Evolutionary conservation across 371 early-diverging fungal species (phyloP).

Genomic region (Mucor ambiguus): DNA sequence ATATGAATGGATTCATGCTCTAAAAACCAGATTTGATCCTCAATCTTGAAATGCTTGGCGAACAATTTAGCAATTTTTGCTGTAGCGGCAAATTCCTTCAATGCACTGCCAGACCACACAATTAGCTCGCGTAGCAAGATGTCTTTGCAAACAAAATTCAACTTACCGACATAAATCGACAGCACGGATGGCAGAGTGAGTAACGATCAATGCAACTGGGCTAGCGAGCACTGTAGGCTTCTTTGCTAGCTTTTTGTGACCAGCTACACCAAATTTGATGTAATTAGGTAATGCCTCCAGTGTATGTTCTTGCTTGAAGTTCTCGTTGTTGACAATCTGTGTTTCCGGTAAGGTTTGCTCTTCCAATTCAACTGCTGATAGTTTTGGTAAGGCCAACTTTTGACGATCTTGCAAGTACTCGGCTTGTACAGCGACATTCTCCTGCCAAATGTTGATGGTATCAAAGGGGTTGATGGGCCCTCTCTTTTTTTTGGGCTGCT

Average conservation of each 20-base stretch:
- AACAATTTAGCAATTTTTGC: constrained; percentile 81
- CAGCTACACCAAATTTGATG: constrained; percentile 59
- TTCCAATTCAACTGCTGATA: constrained; percentile 55
- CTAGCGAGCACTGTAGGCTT: constrained; percentile 56
- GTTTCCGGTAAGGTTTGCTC: constrained; percentile 48
- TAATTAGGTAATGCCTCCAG: constrained; percentile 58
- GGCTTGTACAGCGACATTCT: constrained; percentile 39
- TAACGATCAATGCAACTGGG: constrained; percentile 72
- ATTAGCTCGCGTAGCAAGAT: background rate
- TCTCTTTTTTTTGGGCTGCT: constrained; percentile 59
- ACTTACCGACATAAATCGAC: constrained; percentile 65
- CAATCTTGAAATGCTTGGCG: constrained; percentile 83
- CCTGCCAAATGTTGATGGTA: constrained; percentile 48
- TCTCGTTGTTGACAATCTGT: constrained; percentile 49
- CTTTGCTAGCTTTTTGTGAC: constrained; percentile 54
- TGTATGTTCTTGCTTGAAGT: constrained; percentile 57
- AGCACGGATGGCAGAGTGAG: constrained; percentile 77
- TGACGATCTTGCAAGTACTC: constrained; percentile 53
- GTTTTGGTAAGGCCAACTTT: constrained; percentile 49
- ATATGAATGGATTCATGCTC: constrained; percentile 64
- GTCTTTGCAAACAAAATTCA: background rate
- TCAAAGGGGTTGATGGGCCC: constrained; percentile 37
- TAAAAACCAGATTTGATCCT: constrained; percentile 70
- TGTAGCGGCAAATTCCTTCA: constrained; percentile 42
- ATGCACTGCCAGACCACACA: constrained; percentile 16